Evolutionary conservation across 192 early-diverging fungal genomes (phyloP).

Genomic region (Oehlia diaphana): DNA sequence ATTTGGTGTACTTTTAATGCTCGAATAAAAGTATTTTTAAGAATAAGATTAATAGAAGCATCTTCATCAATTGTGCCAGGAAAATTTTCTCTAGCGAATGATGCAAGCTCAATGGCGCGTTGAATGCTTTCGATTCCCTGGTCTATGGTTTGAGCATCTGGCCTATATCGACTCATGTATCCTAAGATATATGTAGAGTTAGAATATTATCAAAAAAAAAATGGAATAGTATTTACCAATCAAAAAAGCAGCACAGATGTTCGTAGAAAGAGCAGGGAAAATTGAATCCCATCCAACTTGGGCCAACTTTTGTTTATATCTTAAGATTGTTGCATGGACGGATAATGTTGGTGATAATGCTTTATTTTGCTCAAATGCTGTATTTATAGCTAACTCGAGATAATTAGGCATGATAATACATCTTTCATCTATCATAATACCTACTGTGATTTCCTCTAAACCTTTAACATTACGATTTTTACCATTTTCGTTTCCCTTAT

Average conservation of each 20-base stretch:
- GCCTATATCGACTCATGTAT: background rate
- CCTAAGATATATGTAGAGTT: background rate
- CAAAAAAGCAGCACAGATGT: background rate
- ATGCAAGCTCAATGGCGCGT: background rate
- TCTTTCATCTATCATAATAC: no score
- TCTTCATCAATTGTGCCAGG: background rate
- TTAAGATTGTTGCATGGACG: no score
- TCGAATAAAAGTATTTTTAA: background rate
- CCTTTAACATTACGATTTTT: no score
- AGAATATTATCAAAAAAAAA: background rate
- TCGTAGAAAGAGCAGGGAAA: background rate
- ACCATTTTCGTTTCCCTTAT: no score
- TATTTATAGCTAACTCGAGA: no score
- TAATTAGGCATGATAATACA: no score
- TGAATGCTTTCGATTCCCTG: background rate
- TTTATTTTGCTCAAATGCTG: no score
- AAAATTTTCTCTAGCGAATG: background rate
- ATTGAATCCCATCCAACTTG: background rate
- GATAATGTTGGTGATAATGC: no score
- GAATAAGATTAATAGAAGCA: background rate
- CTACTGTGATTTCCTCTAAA: no score
- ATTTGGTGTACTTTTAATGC: background rate
- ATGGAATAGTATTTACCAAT: background rate
- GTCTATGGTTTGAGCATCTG: background rate
- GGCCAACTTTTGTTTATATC: no score